Base-by-base conservation (phyloP, 2,329 filamentous ascomycete species). In the Elsinoe arachidis region DNA sequence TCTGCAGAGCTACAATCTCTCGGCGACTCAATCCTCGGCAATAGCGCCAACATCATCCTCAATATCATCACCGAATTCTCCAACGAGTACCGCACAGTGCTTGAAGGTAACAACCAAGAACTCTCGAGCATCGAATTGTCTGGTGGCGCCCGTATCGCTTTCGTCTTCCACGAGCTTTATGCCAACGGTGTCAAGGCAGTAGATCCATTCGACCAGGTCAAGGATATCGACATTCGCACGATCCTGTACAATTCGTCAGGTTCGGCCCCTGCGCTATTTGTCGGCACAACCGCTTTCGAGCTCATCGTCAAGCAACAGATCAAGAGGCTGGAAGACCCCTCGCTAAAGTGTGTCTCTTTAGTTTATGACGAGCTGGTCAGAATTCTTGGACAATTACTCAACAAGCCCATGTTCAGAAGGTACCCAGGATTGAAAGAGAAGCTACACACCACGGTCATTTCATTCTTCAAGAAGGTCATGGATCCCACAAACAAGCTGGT, bases 51-150 rank as follows among this genome's bases (percentile, higher is more conserved):
- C 71, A 95, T 99, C 62, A 86, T 99, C 58, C 83, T 99, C 62
- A 96, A 96, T 75, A 95, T 99, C 75, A 99, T 99, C 69, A 97
- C 92, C 39, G 93, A 99, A 74, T 99, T 99, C 71, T 91, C 89
- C 65, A 96, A 95, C 69, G 93, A 99, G 72, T 99, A 95, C 82
- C 84, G 92, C 66, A 96, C 91, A 19, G 90, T 99, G 19, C 75
- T 99, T 60, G 95, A 99, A 65, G 93, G 93, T 65, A 96, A 96
- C 75, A 97, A 95, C 74, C 90, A 90, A 62, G 93, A 99, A 72
- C 80, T 99, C 3, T 97, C 93, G 21, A 96, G 90, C 74, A 82
- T 88, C 1, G 93, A 99, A 72, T 80, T 99, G 61, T 97, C 93
- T 5, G 93, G 93, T 62, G 93, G 93, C 77, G 93, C 93, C 56